These are phyloP conservation scores for Apiospora rasikravindrae DNA, from an alignment of 2,329 filamentous ascomycete genomes.

Conservation along the genomic window DNA sequence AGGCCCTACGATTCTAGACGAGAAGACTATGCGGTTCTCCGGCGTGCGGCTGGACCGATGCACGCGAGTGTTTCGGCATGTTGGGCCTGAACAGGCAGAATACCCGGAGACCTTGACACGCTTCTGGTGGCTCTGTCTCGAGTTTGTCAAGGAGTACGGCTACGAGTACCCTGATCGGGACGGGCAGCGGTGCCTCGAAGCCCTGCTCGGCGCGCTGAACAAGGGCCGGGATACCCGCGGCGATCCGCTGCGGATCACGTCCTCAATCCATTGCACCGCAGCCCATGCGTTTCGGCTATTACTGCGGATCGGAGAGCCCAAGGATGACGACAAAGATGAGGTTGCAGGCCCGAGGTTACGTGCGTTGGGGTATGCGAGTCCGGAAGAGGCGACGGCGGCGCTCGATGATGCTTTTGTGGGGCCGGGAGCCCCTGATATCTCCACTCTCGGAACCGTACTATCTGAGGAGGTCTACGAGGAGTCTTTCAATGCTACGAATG, in stretches of 20 bases:
- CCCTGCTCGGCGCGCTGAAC: neutral
- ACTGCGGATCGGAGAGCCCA: neutral
- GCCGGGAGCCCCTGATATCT: neutral
- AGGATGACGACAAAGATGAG: neutral
- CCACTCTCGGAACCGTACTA: neutral
- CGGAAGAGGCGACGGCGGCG: neutral
- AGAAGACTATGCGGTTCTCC: neutral
- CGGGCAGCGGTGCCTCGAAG: neutral
- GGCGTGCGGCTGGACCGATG: neutral
- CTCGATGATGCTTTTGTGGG: constrained; percentile 15
- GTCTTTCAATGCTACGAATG: neutral
- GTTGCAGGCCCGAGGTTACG: neutral
- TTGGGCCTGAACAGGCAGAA: neutral
- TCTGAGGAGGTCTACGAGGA: neutral
- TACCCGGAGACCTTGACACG: neutral
- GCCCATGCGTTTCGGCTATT: constrained; percentile 8
- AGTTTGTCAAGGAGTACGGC: neutral
- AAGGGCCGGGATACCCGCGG: neutral
- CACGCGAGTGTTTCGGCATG: neutral
- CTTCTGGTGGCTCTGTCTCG: constrained; percentile 19
- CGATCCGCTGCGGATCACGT: neutral
- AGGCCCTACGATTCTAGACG: constrained; percentile 1
- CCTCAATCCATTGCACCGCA: constrained; percentile 7
- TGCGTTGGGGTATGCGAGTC: neutral
- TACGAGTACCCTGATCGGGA: neutral